Conservation (phyloP, 2,329 filamentous ascomycete species). For the Phaeosphaeria sp. region DNA sequence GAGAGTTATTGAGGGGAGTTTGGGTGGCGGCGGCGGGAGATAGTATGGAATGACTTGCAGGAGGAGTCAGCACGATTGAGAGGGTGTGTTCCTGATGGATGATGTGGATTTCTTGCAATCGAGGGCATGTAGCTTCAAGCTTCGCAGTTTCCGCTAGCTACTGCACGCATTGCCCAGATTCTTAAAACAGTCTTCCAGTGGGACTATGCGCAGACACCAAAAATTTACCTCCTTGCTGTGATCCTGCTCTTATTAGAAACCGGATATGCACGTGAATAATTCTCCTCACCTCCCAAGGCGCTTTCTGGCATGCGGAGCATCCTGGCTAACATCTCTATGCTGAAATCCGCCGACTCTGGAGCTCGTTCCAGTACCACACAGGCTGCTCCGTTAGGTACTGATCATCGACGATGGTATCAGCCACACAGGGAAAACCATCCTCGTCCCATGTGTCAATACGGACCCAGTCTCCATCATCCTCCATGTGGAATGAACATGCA, state of each 20-base stretch:
- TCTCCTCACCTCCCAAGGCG: too few relatives aligned
- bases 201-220: too few relatives aligned
- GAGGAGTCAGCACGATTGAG: not conserved
- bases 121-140: too few relatives aligned
- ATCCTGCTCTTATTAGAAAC: too few relatives aligned
- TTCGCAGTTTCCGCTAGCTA: too few relatives aligned
- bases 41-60: not conserved
- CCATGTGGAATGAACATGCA: not conserved
- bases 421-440: not conserved
- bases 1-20: not conserved
- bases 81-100: too few relatives aligned
- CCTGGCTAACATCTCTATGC: not conserved
- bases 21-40: not conserved
- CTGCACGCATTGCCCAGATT: too few relatives aligned
- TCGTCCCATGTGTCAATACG: not conserved
- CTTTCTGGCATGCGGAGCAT: not conserved
- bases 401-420: not conserved
- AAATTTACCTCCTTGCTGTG: too few relatives aligned
- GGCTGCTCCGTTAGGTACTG: not conserved
- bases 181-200: too few relatives aligned
- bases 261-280: not conserved
- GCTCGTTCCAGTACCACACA: not conserved
- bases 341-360: not conserved
- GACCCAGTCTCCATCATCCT: not conserved
- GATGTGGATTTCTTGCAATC: too few relatives aligned